These are phyloP conservation scores for Barnettozyma hawaiiensis DNA, from an alignment of 1,139 yeast species.

Conservation along the genomic window DNA sequence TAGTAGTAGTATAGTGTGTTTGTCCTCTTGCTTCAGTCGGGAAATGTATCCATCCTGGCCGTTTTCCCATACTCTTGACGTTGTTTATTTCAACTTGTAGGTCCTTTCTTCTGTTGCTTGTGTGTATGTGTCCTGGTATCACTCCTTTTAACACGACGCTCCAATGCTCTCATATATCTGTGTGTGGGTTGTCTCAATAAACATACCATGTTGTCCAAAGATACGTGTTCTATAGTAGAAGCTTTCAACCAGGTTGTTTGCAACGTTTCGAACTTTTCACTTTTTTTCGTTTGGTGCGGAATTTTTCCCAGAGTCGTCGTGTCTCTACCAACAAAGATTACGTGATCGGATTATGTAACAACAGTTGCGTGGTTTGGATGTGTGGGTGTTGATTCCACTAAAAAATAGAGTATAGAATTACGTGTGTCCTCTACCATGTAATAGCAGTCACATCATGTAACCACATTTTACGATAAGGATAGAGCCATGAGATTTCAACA, in stretches of 20 bases:
- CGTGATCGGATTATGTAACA: slow-evolving; percentile 8
- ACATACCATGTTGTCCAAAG: slow-evolving; percentile 13
- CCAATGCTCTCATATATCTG: too few species aligned
- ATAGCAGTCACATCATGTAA: not conserved
- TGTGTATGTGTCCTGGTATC: not conserved
- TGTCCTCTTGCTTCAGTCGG: not conserved
- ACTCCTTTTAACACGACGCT: not conserved
- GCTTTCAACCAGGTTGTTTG: slow-evolving; percentile 1
- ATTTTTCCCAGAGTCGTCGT: slow-evolving; percentile 7
- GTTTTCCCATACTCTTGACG: not conserved
- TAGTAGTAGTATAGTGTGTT: not conserved
- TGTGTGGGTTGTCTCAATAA: not conserved
- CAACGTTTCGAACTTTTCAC: slow-evolving; percentile 11
- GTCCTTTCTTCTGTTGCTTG: not conserved
- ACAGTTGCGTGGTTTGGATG: slow-evolving; percentile 3
- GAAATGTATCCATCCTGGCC: not conserved
- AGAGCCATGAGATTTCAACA: too few species aligned
- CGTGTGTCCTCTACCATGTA: not conserved
- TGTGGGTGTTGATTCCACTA: slow-evolving; percentile 3
- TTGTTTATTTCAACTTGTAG: not conserved
- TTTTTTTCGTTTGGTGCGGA: slow-evolving; percentile 9
- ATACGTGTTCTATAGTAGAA: slow-evolving; percentile 4
- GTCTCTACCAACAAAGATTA: slow-evolving; percentile 5
- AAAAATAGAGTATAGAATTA: too few species aligned
- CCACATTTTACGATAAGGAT: too few species aligned